Percentiles rank a stretch among this genome's conserved stretches.
Evolutionary conservation across 1,284 basidiomycete species (phyloP).

Genomic region (Cryptococcus wingfieldii): DNA sequence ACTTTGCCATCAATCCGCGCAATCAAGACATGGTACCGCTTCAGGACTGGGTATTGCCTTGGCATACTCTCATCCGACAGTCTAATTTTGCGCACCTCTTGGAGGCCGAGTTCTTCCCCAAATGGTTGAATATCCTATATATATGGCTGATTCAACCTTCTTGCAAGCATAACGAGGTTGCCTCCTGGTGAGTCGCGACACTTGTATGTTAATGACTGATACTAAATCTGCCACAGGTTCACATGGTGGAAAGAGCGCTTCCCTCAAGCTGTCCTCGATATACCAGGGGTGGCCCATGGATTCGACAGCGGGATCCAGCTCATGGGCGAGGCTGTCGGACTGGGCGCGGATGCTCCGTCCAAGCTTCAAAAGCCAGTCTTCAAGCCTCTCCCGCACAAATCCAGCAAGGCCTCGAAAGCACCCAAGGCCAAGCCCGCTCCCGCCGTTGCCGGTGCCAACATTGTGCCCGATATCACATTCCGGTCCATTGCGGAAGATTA

Average conservation of each 20-base stretch:
- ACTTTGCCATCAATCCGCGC: conserved; percentile 82
- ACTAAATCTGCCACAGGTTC: conserved; percentile 46
- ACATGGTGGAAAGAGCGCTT: conserved; percentile 80
- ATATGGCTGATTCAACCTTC: conserved; percentile 81
- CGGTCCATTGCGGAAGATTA: conserved; percentile 82
- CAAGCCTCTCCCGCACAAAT: conserved; percentile 44
- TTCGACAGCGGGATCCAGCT: conserved; percentile 81
- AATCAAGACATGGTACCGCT: conserved; percentile 82
- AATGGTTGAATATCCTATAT: conserved; percentile 88
- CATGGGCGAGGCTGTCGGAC: conserved; percentile 85
- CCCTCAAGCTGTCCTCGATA: conserved; percentile 60
- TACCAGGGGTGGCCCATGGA: conserved; percentile 66
- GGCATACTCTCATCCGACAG: conserved; percentile 68
- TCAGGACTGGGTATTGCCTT: conserved; percentile 64
- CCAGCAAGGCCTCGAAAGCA: conserved; percentile 18
- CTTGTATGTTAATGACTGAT: too few species aligned
- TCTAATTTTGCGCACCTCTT: conserved; percentile 75
- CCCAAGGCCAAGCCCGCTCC: conserved; percentile 8
- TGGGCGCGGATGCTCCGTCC: conserved; percentile 67
- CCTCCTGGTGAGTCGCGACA: conserved; percentile 67
- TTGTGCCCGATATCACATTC: conserved; percentile 68
- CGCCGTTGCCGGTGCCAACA: neutral
- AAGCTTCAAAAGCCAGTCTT: conserved; percentile 63
- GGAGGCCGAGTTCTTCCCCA: conserved; percentile 89
- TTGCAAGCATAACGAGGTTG: conserved; percentile 83